Evolutionary conservation across 2,329 filamentous ascomycete species (phyloP).

Genomic region (Helotiales sp.): DNA sequence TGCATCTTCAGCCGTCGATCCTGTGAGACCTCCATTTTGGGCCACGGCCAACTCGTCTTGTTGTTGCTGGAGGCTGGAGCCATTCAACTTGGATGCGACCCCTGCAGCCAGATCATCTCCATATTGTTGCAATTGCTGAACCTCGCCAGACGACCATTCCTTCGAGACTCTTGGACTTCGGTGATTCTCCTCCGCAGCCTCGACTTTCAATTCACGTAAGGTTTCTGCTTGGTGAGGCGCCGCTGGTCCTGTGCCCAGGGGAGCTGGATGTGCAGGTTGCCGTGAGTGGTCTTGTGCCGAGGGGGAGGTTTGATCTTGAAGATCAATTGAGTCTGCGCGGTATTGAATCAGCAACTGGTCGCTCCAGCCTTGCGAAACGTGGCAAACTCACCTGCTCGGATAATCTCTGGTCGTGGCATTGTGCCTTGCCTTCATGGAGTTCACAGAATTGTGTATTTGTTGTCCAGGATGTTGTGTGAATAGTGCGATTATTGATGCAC

Average conservation of each 20-base stretch:
- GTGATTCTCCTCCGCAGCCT: constrained; percentile 71
- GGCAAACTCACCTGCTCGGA: constrained; percentile 51
- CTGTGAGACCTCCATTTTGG: constrained; percentile 58
- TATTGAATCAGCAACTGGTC: constrained; percentile 28
- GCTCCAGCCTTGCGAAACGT: constrained; percentile 2
- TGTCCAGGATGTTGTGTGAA: constrained; percentile 3
- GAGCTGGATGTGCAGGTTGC: constrained; percentile 51
- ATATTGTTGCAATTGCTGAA: constrained; percentile 35
- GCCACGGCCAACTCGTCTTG: constrained; percentile 60
- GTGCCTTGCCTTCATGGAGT: constrained; percentile 26
- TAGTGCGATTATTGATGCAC: constrained; percentile 21
- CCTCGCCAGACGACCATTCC: constrained; percentile 44
- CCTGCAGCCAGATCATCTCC: constrained; percentile 45
- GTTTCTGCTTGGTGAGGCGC: constrained; percentile 83
- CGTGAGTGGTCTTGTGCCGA: constrained; percentile 80
- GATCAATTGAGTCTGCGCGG: constrained; percentile 82
- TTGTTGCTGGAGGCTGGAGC: constrained; percentile 45
- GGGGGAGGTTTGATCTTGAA: constrained; percentile 80
- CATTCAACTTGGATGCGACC: constrained; percentile 42
- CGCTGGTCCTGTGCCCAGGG: constrained; percentile 48
- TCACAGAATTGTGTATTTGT: constrained; percentile 1
- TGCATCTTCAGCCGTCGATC: constrained; percentile 53
- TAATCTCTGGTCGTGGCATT: constrained; percentile 57
- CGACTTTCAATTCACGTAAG: constrained; percentile 76
- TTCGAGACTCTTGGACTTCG: constrained; percentile 62